Evolutionary conservation across 2,329 filamentous ascomycete genomes (phyloP), one percentile per base, ranked within the genome.

Genomic region (Penicillium sp.): DNA sequence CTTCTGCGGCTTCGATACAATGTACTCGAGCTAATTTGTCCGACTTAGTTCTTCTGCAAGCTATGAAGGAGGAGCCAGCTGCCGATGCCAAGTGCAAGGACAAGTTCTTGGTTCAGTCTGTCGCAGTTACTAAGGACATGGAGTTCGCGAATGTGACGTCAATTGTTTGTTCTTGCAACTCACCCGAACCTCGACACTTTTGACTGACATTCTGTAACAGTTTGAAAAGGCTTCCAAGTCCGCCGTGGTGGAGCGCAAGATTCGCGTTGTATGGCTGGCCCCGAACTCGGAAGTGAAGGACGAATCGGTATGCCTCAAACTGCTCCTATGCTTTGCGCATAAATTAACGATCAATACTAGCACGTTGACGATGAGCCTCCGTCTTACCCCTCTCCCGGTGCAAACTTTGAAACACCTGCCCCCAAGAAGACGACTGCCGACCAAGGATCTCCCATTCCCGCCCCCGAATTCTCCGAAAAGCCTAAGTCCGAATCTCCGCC

Each of bases 61-160:
- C 93, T 23, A 97, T 99, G 94, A 97, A 96, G 81, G 86, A 91
- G 70, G 92, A 97, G 69, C 93, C 93, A 53, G 85, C 92, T 20
- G 75, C 81, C 55, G 92, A 96, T 73, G 87, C 89, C 59, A 92
- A 91, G 75, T 99, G 94, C 80, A 89, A 90, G 75, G 93, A 97
- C 83, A 97, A 97, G 80, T 97, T 97, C 76, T 85, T 97, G 52
- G 93, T 97, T 33, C 93, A 97, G 77, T 95, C 92, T 25, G 90
- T 96, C 47, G 82, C 86, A 49, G 89, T 97, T 63, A 88, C 88
- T 22, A 82, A 86, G 60, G 90, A 96, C 69, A 90, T 92, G 77
- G 91, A 96, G 69, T 90, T 90, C 67, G 81, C 82, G 56, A 95
- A 89, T 71, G 86, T 96, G 59, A 82, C 87, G 47, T 84, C 89